Conservation (phyloP, 768 basidiomycete genomes). For the Leccinellum rugosiceps region DNA sequence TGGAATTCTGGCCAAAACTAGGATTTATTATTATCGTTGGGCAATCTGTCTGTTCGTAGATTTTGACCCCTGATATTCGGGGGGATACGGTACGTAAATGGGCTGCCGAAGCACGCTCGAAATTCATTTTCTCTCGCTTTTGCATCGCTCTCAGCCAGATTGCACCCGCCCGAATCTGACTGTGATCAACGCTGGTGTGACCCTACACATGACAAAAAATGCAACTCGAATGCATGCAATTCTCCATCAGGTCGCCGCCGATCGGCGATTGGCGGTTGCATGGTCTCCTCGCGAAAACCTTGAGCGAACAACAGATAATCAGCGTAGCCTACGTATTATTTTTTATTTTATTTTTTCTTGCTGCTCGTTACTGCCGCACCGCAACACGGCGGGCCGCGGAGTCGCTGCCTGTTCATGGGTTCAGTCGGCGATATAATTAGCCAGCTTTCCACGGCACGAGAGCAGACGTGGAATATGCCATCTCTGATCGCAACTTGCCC, state of each 20-base stretch:
- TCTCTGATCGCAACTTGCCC: neutral
- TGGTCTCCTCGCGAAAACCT: conserved; percentile 21
- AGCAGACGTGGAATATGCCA: conserved; percentile 9
- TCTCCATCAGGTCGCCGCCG: conserved; percentile 16
- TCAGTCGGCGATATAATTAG: conserved; percentile 35
- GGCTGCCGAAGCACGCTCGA: conserved; percentile 28
- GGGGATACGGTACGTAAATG: conserved; percentile 61
- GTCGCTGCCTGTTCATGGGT: conserved; percentile 17
- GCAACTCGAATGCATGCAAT: conserved; percentile 1
- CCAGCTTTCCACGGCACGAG: conserved; percentile 17
- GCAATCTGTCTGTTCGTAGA: conserved; percentile 48
- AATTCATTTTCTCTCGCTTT: conserved; percentile 34
- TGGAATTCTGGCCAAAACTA: conserved; percentile 56
- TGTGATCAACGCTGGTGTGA: conserved; percentile 14
- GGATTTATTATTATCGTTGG: conserved; percentile 56
- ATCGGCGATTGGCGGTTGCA: conserved; percentile 32
- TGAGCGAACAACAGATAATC: conserved; percentile 5
- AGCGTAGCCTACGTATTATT: neutral
- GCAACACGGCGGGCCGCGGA: conserved; percentile 25
- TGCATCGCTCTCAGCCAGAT: conserved; percentile 23
- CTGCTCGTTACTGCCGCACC: neutral
- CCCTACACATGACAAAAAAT: neutral
- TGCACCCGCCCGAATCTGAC: conserved; percentile 16
- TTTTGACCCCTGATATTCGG: conserved; percentile 57
- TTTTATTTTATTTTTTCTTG: neutral